These are phyloP conservation scores for Wickerhamiella occidentalis DNA, from an alignment of 805 yeast genomes.

Conservation along the genomic window DNA sequence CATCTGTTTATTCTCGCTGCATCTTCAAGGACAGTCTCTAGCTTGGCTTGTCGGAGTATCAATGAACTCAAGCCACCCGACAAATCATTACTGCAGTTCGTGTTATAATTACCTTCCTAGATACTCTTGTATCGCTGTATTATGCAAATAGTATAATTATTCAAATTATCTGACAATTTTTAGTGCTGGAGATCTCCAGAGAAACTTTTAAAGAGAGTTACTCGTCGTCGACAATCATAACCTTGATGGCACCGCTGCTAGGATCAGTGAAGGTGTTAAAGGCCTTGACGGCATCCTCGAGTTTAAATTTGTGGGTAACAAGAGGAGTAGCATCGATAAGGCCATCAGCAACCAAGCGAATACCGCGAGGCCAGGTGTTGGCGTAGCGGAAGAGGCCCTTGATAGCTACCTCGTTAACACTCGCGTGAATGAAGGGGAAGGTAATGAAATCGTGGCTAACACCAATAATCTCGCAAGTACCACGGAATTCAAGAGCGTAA, in stretches of 20 bases:
- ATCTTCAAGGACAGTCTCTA: too few species aligned
- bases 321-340: slow-evolving; percentile 35
- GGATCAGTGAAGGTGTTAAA: slow-evolving; percentile 33
- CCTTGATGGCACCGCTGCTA: slow-evolving; percentile 37
- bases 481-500: slow-evolving; percentile 38
- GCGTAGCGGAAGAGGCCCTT: slow-evolving; percentile 43
- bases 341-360: slow-evolving; percentile 36
- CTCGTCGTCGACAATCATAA: slow-evolving; percentile 33
- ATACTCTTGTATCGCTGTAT: too few species aligned
- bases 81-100: too few species aligned
- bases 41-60: too few species aligned
- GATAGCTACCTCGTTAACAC: slow-evolving; percentile 41
- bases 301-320: slow-evolving; percentile 38
- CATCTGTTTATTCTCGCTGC: too few species aligned
- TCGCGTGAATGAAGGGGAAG: slow-evolving; percentile 44
- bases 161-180: too few species aligned
- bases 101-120: too few species aligned
- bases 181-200: background rate
- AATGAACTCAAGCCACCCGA: too few species aligned
- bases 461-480: slow-evolving; percentile 38
- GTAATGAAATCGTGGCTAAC: slow-evolving; percentile 39
- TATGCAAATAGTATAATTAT: too few species aligned
- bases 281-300: slow-evolving; percentile 40
- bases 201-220: background rate
- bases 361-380: slow-evolving; percentile 47